phyloP scores from a whole-genome alignment of 345 rosid species.

The Ceriops zippeliana region DNA sequence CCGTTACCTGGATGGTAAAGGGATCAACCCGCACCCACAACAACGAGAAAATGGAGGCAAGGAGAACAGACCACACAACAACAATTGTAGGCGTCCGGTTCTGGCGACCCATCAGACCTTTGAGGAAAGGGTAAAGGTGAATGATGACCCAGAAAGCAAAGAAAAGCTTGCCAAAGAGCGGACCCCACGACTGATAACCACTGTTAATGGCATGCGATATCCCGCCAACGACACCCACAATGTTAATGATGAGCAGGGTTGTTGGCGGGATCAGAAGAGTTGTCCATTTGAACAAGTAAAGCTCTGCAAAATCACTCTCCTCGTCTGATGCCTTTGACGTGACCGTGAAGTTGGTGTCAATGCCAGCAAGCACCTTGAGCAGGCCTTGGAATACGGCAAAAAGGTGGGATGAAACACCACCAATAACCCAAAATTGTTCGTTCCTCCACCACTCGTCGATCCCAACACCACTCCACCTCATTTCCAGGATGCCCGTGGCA shows the following conservation, averaged over 20 bases:
- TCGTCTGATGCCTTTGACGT: conserved; percentile 92
- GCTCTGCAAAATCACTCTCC: conserved; percentile 77
- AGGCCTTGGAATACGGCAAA: conserved; percentile 91
- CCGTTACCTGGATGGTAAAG: conserved; percentile 74
- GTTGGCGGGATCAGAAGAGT: conserved; percentile 91
- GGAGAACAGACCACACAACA: conserved; percentile 86
- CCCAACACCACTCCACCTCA: conserved; percentile 98
- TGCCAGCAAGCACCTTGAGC: conserved; percentile 90
- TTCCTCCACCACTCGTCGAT: conserved; percentile 99
- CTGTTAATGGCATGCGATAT: conserved; percentile 86
- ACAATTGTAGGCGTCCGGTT: conserved; percentile 91
- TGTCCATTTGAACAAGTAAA: conserved; percentile 93
- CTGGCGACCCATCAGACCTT: conserved; percentile 94
- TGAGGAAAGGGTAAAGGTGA: conserved; percentile 91
- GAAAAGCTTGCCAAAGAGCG: conserved; percentile 87
- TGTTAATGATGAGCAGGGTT: conserved; percentile 75
- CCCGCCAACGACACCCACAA: conserved; percentile 90
- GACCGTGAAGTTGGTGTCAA: conserved; percentile 91
- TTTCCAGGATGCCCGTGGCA: conserved; percentile 88
- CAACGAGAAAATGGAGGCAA: conserved; percentile 88
- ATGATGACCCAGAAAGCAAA: conserved; percentile 97
- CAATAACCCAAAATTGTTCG: conserved; percentile 95
- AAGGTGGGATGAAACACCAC: conserved; percentile 88
- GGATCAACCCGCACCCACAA: conserved; percentile 92
- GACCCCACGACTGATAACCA: conserved; percentile 93